phyloP scores from a whole-genome alignment of 192 early-diverging fungal species.

The Oehlia diaphana region DNA sequence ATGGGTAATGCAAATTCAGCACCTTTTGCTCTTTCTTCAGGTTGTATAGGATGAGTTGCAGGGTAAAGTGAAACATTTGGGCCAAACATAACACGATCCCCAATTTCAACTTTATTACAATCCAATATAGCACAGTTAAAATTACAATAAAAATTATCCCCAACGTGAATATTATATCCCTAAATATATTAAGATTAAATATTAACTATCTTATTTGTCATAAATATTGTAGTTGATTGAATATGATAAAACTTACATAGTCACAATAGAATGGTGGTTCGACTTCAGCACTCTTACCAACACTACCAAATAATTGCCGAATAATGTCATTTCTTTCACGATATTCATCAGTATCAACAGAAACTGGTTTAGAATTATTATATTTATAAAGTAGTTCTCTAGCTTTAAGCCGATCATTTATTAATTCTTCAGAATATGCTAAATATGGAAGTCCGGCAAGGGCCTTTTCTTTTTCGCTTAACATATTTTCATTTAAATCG shows the following conservation, averaged over 20 bases:
- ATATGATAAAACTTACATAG: constrained; percentile 53
- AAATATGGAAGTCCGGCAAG: constrained; percentile 15
- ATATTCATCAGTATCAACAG: background rate
- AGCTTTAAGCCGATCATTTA: background rate
- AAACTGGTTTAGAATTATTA: constrained; percentile 12
- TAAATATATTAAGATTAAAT: background rate
- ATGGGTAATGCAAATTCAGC: constrained; percentile 47
- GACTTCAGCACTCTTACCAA: constrained; percentile 58
- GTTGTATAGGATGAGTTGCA: constrained; percentile 73
- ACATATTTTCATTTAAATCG: background rate
- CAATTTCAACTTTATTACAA: constrained; percentile 68
- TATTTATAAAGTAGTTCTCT: constrained; percentile 5
- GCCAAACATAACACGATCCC: constrained; percentile 71
- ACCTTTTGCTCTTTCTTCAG: constrained; percentile 41
- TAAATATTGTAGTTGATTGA: background rate
- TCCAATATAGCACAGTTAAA: constrained; percentile 76
- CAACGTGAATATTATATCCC: constrained; percentile 71
- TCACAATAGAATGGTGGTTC: constrained; percentile 72
- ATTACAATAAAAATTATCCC: constrained; percentile 78
- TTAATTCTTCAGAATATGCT: constrained; percentile 8
- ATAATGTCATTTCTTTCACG: background rate
- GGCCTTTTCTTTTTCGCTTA: constrained; percentile 23
- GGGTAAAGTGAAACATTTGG: constrained; percentile 77
- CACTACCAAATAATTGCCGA: constrained; percentile 41
- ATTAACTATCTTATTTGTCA: constrained; percentile 13